phyloP scores from a whole-genome alignment of 2,329 filamentous ascomycete genomes.

The Mollisiaceae sp. region DNA sequence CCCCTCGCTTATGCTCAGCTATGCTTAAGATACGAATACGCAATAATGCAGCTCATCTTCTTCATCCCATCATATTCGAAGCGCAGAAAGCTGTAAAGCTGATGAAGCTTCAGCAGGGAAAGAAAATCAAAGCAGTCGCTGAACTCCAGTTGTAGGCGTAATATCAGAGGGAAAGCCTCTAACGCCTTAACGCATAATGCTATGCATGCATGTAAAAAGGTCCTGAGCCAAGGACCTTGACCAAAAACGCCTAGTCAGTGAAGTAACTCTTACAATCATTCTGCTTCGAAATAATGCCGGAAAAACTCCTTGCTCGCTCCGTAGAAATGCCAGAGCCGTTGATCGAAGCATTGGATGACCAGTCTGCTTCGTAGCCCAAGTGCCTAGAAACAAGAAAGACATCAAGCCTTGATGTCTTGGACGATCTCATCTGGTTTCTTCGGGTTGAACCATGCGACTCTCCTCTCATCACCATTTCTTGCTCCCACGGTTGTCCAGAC shows the following conservation, averaged over 20 bases:
- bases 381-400: not conserved
- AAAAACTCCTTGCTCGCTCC: not conserved
- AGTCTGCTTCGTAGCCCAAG: not conserved
- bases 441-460: conserved; percentile 44
- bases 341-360: not conserved
- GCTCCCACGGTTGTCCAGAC: conserved; percentile 74
- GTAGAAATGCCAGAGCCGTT: not conserved
- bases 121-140: not conserved
- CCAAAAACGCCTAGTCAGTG: not conserved
- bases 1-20: not conserved
- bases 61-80: conserved; percentile 1
- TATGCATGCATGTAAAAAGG: conserved; percentile 21
- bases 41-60: conserved; percentile 5
- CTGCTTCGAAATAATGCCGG: not conserved
- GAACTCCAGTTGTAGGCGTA: not conserved
- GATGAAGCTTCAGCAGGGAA: not conserved
- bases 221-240: conserved; percentile 5
- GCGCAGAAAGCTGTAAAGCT: not conserved
- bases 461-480: conserved; percentile 58
- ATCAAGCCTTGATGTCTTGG: conserved; percentile 38
- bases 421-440: conserved; percentile 38
- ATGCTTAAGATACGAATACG: conserved; percentile 1
- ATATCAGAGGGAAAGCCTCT: conserved; percentile 3
- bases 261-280: not conserved
- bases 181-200: conserved; percentile 27